Evolutionary conservation across 371 early-diverging fungal genomes (phyloP), one percentile per base, ranked within the genome.

Genomic region (Blakeslea trispora): DNA sequence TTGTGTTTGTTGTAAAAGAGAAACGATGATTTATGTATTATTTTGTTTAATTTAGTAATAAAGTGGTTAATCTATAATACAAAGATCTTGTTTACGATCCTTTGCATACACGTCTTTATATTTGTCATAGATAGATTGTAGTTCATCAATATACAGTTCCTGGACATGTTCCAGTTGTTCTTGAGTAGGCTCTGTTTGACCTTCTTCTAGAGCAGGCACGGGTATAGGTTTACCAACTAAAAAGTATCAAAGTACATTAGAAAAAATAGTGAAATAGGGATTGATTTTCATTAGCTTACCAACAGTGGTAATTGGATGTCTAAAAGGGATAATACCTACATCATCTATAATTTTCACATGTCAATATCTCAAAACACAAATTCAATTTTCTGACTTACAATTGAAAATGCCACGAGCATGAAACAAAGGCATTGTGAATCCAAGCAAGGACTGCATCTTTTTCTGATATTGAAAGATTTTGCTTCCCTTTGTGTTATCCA

Each of bases 1-100:
- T 96, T 34, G 90, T 92, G 19, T 66, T 88, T 41, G 76, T 89
- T 54, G 95, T 95, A 22, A 91, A 91, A 68, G 96, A 96, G 66
- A 74, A 84, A 45, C 75, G 92, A 28, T 92, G 85, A 61, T 37
- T 37, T 37, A 10, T 37, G 9, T 37, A 13, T 37, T 13, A 4
- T 6, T 37, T 14, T 37, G 9, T 37, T 37, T 37, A 32, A 32
- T 32, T n/a, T n/a, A n/a, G n/a, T n/a, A n/a, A 28, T 28, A 28
- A 28, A 37, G 37, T 37, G 2, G 18, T 53, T 72, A 85, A 41
- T 81, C 83, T 32, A 83, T 63, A 44, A 86, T 72, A 15, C 72
- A 72, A 43, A 86, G 75, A 19, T 85, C 87, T 47, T 77, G 77
- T 15, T 70, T 82, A 24, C 87, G 74, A 66, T 80, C 79, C 48